These are phyloP conservation scores for Lepidium sativum DNA, from an alignment of 345 rosid genomes.

Conservation along the genomic window DNA sequence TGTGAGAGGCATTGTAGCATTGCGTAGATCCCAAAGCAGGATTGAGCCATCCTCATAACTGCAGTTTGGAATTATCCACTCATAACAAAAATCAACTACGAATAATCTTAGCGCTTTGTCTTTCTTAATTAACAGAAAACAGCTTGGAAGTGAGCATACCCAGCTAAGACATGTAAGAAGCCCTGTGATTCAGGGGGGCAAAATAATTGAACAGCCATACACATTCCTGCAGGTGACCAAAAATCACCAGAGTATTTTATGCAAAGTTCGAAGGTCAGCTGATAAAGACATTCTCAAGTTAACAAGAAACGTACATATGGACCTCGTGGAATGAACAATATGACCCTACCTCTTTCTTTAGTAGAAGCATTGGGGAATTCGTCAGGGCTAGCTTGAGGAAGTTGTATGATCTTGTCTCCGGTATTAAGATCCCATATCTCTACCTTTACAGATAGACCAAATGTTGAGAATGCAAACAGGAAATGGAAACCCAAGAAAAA, in stretches of 20 bases:
- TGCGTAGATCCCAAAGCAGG: constrained; percentile 79
- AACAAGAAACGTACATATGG: background rate
- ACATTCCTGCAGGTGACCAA: constrained; percentile 52
- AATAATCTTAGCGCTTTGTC: background rate
- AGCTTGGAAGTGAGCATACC: constrained; percentile 35
- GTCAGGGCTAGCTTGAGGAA: constrained; percentile 37
- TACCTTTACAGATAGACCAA: constrained; percentile 37
- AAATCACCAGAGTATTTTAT: background rate
- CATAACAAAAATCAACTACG: background rate
- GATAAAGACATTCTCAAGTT: background rate
- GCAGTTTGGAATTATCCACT: background rate
- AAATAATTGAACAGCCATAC: constrained; percentile 88
- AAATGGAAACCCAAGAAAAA: background rate
- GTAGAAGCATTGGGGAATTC: constrained; percentile 34
- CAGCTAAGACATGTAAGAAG: constrained; percentile 61
- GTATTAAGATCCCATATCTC: constrained; percentile 81
- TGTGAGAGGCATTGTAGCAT: constrained; percentile 51
- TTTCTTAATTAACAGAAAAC: background rate
- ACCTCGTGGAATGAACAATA: background rate
- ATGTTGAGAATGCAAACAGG: constrained; percentile 9
- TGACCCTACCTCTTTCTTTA: constrained; percentile 47
- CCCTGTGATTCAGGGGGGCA: constrained; percentile 66
- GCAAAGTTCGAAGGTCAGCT: background rate
- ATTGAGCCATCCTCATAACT: constrained; percentile 90
- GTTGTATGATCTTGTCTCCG: constrained; percentile 38